Percentiles rank a stretch among this genome's conserved stretches.
These are phyloP conservation scores for Talaromyces sp. DNA, from an alignment of 2,329 filamentous ascomycete species.

Conservation along the genomic window DNA sequence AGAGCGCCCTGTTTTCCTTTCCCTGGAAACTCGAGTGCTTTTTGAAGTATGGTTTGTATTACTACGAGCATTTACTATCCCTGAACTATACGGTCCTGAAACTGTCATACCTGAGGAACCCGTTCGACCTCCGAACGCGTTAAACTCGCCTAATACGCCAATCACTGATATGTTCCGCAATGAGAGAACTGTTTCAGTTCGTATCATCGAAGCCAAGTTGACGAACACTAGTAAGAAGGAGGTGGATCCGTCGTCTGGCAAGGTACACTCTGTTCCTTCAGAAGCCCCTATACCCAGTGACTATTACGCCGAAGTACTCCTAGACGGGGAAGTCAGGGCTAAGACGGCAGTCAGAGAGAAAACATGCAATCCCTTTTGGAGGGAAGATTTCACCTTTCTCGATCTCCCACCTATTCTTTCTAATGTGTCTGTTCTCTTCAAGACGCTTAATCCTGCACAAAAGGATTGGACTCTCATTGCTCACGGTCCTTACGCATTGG, in stretches of 20 bases:
- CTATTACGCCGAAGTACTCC: conserved; percentile 44
- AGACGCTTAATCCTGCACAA: conserved; percentile 41
- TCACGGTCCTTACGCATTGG: conserved; percentile 37
- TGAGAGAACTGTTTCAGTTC: conserved; percentile 54
- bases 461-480: conserved; percentile 46
- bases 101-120: conserved; percentile 33
- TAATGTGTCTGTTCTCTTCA: conserved; percentile 40
- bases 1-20: conserved; percentile 82
- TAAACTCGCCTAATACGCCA: conserved; percentile 23
- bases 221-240: conserved; percentile 20
- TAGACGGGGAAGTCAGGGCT: conserved; percentile 44
- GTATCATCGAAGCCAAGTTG: conserved; percentile 58
- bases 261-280: conserved; percentile 27
- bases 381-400: conserved; percentile 42
- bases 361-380: conserved; percentile 43
- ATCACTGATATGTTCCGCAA: conserved; percentile 60
- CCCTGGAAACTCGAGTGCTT: conserved; percentile 77
- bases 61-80: conserved; percentile 82
- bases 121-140: conserved; percentile 24
- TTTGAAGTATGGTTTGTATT: conserved; percentile 98
- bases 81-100: conserved; percentile 76
- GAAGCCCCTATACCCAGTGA: conserved; percentile 28
- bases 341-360: conserved; percentile 44
- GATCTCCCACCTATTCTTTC: conserved; percentile 45
- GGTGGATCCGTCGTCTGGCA: conserved; percentile 19